Conservation (phyloP, 176 grass and related monocot genomes). For the Juncus inflexus region DNA sequence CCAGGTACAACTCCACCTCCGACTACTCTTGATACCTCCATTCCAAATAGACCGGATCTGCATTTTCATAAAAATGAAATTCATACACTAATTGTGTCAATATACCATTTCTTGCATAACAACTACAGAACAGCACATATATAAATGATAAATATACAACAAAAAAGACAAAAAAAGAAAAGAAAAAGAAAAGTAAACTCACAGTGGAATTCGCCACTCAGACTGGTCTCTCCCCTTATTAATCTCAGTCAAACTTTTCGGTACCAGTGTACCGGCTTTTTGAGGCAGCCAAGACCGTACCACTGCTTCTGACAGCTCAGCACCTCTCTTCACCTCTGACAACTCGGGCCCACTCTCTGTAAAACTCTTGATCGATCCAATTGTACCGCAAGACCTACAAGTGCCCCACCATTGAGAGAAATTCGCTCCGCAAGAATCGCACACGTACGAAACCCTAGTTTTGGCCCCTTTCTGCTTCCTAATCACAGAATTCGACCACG, state of each 20-base stretch:
- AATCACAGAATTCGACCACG: not conserved
- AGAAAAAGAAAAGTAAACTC: conserved; percentile 19
- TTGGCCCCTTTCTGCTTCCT: conserved; percentile 33
- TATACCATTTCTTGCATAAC: not conserved
- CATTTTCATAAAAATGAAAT: conserved; percentile 17
- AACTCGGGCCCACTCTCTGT: not conserved
- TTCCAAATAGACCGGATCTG: conserved; percentile 66
- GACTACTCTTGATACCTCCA: conserved; percentile 70
- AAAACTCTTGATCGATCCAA: conserved; percentile 24
- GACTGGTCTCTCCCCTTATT: conserved; percentile 45
- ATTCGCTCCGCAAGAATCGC: conserved; percentile 46
- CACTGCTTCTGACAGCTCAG: conserved; percentile 36
- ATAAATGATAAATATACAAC: not conserved
- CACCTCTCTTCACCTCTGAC: conserved; percentile 28
- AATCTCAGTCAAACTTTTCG: conserved; percentile 51
- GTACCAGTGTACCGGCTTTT: conserved; percentile 36
- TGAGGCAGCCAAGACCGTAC: conserved; percentile 55
- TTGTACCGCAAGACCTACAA: conserved; percentile 37
- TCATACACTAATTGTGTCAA: not conserved
- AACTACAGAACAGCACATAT: not conserved
- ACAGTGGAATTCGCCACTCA: conserved; percentile 80
- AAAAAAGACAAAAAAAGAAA: not conserved
- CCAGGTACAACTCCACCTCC: conserved; percentile 92
- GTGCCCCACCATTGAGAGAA: conserved; percentile 71
- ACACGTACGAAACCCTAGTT: conserved; percentile 39